Conservation (phyloP, 225 moss, liverwort and hornwort genomes). For the Marchantia paleacea region DNA sequence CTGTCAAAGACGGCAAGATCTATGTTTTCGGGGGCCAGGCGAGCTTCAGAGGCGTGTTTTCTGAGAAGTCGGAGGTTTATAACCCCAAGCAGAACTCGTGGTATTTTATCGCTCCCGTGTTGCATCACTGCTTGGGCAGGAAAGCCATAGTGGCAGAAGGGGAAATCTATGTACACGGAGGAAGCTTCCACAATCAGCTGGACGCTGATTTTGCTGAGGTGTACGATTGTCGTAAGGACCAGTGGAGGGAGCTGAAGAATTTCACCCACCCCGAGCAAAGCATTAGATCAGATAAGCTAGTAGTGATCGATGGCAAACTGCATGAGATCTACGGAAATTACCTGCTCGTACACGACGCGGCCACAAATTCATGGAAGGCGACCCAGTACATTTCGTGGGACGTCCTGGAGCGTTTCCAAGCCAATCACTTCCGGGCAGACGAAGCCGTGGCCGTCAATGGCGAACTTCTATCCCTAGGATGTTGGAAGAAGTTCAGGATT, state of each 20-base stretch:
- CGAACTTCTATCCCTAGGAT: conserved; percentile 11
- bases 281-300: conserved; percentile 16
- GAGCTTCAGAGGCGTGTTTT: conserved; percentile 14
- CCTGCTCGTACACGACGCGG: not conserved
- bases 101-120: conserved; percentile 30
- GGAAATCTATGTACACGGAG: conserved; percentile 32
- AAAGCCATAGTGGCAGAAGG: conserved; percentile 27
- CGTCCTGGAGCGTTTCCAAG: conserved; percentile 4
- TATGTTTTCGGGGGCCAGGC: conserved; percentile 37
- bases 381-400: conserved; percentile 17
- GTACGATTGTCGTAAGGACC: conserved; percentile 19
- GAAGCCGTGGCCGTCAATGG: conserved; percentile 7
- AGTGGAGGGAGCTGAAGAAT: conserved; percentile 28
- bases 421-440: conserved; percentile 13
- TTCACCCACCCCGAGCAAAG: conserved; percentile 20
- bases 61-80: conserved; percentile 32
- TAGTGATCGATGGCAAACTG: conserved; percentile 27
- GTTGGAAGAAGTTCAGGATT: conserved; percentile 16
- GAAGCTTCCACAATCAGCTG: conserved; percentile 15
- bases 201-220: conserved; percentile 28
- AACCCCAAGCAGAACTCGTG: conserved; percentile 29
- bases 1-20: conserved; percentile 33
- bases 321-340: conserved; percentile 26
- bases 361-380: conserved; percentile 3
- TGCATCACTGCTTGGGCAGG: conserved; percentile 30